These are phyloP conservation scores for Podospora fimiseda DNA, from an alignment of 495 filamentous ascomycete species.

Conservation along the genomic window DNA sequence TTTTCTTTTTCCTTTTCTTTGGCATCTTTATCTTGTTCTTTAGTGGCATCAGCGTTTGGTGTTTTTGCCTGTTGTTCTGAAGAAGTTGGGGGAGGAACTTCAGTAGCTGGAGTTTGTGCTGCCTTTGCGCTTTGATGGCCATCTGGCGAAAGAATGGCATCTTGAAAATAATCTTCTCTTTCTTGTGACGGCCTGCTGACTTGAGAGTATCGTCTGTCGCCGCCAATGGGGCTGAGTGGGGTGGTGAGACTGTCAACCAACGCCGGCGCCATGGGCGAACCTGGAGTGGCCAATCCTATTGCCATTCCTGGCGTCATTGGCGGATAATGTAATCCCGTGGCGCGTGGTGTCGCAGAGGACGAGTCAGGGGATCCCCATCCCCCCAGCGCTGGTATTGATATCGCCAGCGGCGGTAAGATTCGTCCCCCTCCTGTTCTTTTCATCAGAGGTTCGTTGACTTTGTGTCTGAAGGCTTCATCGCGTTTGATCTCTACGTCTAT, in stretches of 20 bases:
- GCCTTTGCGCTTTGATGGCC: conserved; percentile 19
- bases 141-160: conserved; percentile 37
- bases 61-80: conserved; percentile 32
- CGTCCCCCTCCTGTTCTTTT: conserved; percentile 50
- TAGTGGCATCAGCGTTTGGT: conserved; percentile 25
- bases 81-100: conserved; percentile 5
- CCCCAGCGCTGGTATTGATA: conserved; percentile 58
- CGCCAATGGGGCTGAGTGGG: conserved; percentile 33
- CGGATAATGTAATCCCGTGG: conserved; percentile 51
- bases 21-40: conserved; percentile 53
- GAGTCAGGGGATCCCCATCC: conserved; percentile 40
- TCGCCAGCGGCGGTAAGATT: conserved; percentile 55
- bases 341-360: conserved; percentile 55
- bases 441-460: conserved; percentile 55
- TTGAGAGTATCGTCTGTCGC: conserved; percentile 28
- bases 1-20: conserved; percentile 55
- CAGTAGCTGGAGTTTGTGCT: conserved; percentile 27
- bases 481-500: conserved; percentile 83
- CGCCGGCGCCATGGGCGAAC: conserved; percentile 30
- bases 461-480: conserved; percentile 65
- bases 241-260: conserved; percentile 32
- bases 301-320: conserved; percentile 64
- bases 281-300: conserved; percentile 76
- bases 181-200: conserved; percentile 35
- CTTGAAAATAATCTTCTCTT: conserved; percentile 41